These are phyloP conservation scores for Aureobasidium sp. DNA, from an alignment of 2,329 filamentous ascomycete genomes.

Conservation along the genomic window DNA sequence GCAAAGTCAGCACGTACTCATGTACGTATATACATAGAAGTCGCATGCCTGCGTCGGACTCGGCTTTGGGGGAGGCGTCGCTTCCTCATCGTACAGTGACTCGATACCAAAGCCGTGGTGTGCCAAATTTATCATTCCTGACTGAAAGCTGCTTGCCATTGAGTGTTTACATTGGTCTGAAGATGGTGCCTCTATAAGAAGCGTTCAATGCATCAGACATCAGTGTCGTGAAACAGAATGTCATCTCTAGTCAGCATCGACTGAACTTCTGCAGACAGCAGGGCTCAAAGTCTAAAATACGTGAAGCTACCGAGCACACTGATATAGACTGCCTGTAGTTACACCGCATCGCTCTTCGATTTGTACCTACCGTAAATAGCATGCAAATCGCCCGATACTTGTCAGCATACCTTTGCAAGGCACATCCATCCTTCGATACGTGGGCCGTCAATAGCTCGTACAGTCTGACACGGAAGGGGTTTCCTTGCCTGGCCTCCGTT, in stretches of 20 bases:
- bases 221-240: background rate
- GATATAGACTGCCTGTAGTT: background rate
- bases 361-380: background rate
- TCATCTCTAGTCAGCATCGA: background rate
- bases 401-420: conserved; percentile 9
- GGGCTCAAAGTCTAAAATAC: background rate
- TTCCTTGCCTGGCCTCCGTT: background rate
- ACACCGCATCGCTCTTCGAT: background rate
- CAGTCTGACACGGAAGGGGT: background rate
- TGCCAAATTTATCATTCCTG: background rate
- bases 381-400: background rate
- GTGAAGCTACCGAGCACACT: background rate
- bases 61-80: conserved; percentile 13
- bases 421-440: background rate
- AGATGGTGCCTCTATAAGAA: background rate
- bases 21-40: background rate
- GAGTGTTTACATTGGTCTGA: background rate
- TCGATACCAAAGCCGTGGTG: background rate
- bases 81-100: background rate
- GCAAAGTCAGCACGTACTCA: conserved; percentile 4
- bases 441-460: background rate
- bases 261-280: background rate
- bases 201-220: background rate
- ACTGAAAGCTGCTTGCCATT: background rate
- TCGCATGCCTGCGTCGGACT: conserved; percentile 10